Base-by-base conservation (phyloP, 202 grass and related monocot genomes). In the Eragrostis tef region DNA sequence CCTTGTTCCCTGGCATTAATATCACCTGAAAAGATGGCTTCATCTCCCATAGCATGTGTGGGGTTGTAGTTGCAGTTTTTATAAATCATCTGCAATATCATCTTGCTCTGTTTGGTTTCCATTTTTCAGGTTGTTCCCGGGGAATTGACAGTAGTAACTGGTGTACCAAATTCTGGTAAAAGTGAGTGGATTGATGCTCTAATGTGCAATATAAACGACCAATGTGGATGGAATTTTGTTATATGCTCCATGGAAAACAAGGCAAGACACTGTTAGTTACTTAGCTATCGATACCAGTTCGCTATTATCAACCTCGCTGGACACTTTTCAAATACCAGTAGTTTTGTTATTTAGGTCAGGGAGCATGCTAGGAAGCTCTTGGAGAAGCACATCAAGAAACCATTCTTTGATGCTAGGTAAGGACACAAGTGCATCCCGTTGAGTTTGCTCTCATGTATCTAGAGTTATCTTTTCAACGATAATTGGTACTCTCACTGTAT, bases 121-220 rank as follows among this genome's bases (percentile, higher is more conserved):
- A 6, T 25, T 84, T 70, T 78, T 70, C 80, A 99, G 96, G 91
- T 99, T 71, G 79, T 89, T 67, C 93, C 96, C 75, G 90, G 90
- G 69, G 96, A 99, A 70, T 85, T 99, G 60, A 96, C 93, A 73
- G 53, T 99, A 80, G 87, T 99, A 89, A 93, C 93, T 53, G 96
- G 96, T 75, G 90, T 99, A 20, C 96, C 96, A 7, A 99, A 96
- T 92, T 96, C 93, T 73, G 96, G 96, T 53, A 99, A 99, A 85
- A 99, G 93, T 73, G 96, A 99, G 83, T 99, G 96, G 93, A 99
- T 99, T 60, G 96, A 99, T 88, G 90, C 96, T 46, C 74, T 99
- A 70, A 39, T 99, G 75, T 94, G 93, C 70, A 99, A 99, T 93
- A 88, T 99, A 85, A 99, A 92, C 50, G 20, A 27, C 62, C 77